These are phyloP conservation scores for Graphilbum ipis-grandicollis DNA, from an alignment of 2,329 filamentous ascomycete species.

Conservation along the genomic window DNA sequence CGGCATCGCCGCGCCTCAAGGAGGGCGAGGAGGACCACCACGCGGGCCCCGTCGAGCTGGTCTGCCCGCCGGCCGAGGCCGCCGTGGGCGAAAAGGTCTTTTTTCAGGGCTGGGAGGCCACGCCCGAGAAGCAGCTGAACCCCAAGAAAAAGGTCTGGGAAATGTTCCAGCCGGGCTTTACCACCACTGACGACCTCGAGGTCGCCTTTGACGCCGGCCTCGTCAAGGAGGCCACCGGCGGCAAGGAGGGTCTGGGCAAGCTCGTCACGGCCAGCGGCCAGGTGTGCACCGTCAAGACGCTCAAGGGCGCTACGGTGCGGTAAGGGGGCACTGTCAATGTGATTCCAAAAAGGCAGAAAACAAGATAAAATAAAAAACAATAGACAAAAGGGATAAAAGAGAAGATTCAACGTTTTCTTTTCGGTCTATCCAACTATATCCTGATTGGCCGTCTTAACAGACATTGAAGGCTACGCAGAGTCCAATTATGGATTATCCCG, in stretches of 20 bases:
- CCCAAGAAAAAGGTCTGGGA: conserved; percentile 99
- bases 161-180: conserved; percentile 89
- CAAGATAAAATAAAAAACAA: too few relatives aligned
- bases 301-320: conserved; percentile 69
- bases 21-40: conserved; percentile 76
- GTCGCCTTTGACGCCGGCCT: conserved; percentile 71
- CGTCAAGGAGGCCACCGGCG: conserved; percentile 54
- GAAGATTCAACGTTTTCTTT: too few relatives aligned
- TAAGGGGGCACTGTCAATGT: conserved; percentile 26
- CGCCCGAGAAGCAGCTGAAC: conserved; percentile 86
- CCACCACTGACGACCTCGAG: conserved; percentile 63
- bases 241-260: conserved; percentile 48
- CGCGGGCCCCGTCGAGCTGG: conserved; percentile 81
- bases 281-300: conserved; percentile 63
- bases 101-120: conserved; percentile 89
- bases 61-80: conserved; percentile 60
- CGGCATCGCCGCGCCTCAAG: conserved; percentile 68
- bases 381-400: too few relatives aligned
- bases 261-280: conserved; percentile 65
- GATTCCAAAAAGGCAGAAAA: too few relatives aligned
- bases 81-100: conserved; percentile 74
- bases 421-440: too few relatives aligned
- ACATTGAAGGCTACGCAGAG: too few relatives aligned
- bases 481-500: too few relatives aligned
- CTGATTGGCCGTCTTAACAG: too few relatives aligned